Evolutionary conservation across 257 asterid species (phyloP).

Genomic region (Rhazya stricta): DNA sequence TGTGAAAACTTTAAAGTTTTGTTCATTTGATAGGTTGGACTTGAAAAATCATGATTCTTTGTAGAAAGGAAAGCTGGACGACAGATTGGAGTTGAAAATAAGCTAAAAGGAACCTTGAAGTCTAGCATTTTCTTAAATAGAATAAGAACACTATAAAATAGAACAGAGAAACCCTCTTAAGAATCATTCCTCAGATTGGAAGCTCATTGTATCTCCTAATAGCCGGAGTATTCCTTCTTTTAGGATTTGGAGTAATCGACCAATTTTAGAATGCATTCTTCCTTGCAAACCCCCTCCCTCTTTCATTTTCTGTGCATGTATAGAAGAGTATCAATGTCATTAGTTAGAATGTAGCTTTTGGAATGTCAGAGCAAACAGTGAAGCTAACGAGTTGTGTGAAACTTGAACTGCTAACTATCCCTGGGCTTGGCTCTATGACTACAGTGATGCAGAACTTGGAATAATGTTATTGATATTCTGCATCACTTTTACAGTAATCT

Average conservation of each 20-base stretch:
- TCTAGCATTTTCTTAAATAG: too few species aligned
- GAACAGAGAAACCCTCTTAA: background rate
- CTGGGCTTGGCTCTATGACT: background rate
- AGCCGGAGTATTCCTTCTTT: background rate
- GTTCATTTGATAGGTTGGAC: background rate
- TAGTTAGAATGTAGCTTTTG: constrained; percentile 1
- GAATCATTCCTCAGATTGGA: background rate
- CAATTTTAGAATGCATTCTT: background rate
- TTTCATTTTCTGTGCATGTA: background rate
- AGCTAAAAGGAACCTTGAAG: background rate
- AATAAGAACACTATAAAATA: background rate
- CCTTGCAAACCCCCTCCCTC: background rate
- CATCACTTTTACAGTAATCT: background rate
- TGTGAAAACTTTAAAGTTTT: background rate
- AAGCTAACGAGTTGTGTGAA: background rate
- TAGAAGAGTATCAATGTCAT: background rate
- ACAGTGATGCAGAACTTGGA: background rate
- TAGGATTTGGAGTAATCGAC: background rate
- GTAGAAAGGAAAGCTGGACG: background rate
- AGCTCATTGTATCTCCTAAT: background rate
- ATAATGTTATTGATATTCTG: background rate
- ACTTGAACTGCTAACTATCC: background rate
- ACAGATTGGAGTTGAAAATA: background rate
- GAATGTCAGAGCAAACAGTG: background rate
- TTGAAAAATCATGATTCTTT: background rate